Evolutionary conservation across 148 eudicot species (phyloP), one percentile per base, ranked within the genome.

Genomic region (Camellia lanceoleosa): DNA sequence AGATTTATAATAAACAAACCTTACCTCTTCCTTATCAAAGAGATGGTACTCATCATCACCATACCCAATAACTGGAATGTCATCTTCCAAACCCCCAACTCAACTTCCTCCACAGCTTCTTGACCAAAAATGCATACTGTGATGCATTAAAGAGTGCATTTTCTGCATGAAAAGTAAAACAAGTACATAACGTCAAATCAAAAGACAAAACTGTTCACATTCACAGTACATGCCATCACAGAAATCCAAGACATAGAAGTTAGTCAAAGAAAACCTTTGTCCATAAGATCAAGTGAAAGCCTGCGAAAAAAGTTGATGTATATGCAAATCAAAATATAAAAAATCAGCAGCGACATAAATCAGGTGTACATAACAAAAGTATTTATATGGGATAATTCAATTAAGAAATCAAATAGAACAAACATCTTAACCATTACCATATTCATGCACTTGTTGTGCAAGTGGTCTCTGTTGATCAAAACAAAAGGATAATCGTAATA

Each of bases 71-170:
- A 49, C 61, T 59, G 88, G 88, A 58, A 77, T 47, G 59, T 73
- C 78, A 14, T 87, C 97, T 72, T 90, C 97, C 44, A 95, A 75
- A 52, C 97, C 93, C 49, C 97, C 87, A 95, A 87, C 83, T 96
- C 98, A 74, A 87, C 92, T 76, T 91, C 94, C 71, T 93, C 95
- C 76, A 72, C 83, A 52, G 77, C 82, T 80, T 86, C 87, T 79
- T 90, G 83, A 65, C 94, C 93, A 60, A 96, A 96, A 96, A 96
- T 19, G 92, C 92, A 83, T 96, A 96, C 42, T 92, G 97, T 30
- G 98, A 96, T 74, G 99, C 99, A 90, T 96, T 98, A 83, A 96
- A 96, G 20, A 82, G 83, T 7, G 90, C 90, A 87, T 73, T 82
- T 86, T 80, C 99, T 96, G 93, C 91, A 91, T 61, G 75, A 76